phyloP scores from a whole-genome alignment of 495 filamentous ascomycete genomes.

The Pseudotulostoma volvatum region DNA sequence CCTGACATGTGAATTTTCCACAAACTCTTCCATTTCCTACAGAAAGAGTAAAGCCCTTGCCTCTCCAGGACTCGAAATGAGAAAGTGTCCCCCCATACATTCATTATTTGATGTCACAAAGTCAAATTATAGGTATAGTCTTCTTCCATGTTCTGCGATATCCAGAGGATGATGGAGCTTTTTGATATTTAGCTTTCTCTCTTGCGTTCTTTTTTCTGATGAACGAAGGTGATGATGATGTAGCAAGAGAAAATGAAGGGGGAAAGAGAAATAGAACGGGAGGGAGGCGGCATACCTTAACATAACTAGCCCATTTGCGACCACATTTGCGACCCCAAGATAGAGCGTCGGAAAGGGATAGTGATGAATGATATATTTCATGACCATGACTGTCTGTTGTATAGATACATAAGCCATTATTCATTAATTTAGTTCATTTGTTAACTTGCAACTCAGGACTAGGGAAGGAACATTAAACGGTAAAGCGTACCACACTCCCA shows the following conservation, averaged over 20 bases:
- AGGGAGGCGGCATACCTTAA: conserved; percentile 51
- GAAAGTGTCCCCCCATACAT: too few relatives aligned
- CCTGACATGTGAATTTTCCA: too few relatives aligned
- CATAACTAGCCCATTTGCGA: conserved; percentile 78
- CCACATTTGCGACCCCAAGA: conserved; percentile 86
- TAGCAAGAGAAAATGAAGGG: conserved; percentile 3
- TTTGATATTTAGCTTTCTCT: too few relatives aligned
- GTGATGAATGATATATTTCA: conserved; percentile 73
- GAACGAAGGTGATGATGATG: conserved; percentile 4
- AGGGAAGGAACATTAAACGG: neutral
- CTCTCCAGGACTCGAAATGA: too few relatives aligned
- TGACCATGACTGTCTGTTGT: conserved; percentile 72
- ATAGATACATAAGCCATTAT: too few relatives aligned
- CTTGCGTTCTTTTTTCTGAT: too few relatives aligned
- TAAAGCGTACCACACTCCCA: conserved; percentile 50
- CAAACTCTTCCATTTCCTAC: too few relatives aligned
- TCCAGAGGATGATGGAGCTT: conserved; percentile 82
- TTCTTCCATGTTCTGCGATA: conserved; percentile 98
- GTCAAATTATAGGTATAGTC: conserved; percentile 95
- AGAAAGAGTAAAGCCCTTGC: too few relatives aligned
- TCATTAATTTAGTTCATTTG: too few relatives aligned
- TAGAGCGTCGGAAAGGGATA: conserved; percentile 72
- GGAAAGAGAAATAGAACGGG: neutral
- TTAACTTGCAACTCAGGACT: too few relatives aligned
- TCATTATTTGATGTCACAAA: too few relatives aligned